These are phyloP conservation scores for Acmispon strigosus DNA, from an alignment of 306 rosid species.

Conservation along the genomic window DNA sequence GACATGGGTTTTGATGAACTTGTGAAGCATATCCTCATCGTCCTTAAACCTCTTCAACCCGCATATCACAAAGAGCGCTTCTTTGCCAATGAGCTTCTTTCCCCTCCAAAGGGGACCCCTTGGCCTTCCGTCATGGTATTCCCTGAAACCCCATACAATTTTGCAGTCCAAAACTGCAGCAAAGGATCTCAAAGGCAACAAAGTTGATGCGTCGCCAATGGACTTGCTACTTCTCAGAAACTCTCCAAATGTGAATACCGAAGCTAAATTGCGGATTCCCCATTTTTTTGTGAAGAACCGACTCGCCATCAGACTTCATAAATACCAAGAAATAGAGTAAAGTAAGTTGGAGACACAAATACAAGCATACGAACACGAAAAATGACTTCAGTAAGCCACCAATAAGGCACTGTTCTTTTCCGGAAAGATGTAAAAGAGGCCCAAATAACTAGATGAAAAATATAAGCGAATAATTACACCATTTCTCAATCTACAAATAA, in stretches of 20 bases:
- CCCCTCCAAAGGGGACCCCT: conserved; percentile 98
- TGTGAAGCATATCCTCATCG: conserved; percentile 59
- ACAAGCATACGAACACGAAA: no score
- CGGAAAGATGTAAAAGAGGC: no score
- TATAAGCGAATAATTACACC: no score
- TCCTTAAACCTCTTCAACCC: conserved; percentile 82
- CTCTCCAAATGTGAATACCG: conserved; percentile 13
- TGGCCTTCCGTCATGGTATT: conserved; percentile 89
- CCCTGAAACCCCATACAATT: conserved; percentile 31
- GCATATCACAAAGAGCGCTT: conserved; percentile 63
- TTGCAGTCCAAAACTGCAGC: conserved; percentile 15
- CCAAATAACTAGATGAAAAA: no score
- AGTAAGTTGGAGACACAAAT: not conserved
- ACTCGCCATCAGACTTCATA: conserved; percentile 35
- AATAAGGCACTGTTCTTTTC: no score
- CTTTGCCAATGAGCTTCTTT: conserved; percentile 82
- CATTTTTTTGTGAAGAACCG: conserved; percentile 42
- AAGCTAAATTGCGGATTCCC: conserved; percentile 18
- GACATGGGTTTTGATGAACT: conserved; percentile 64
- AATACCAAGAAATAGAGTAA: not conserved
- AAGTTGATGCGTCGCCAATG: not conserved
- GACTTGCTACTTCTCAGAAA: conserved; percentile 19
- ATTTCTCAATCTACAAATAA: not conserved
- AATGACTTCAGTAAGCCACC: no score
- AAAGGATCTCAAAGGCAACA: conserved; percentile 4